Base-by-base conservation (phyloP, 2,329 filamentous ascomycete genomes). In the Macrophomina tecta region DNA sequence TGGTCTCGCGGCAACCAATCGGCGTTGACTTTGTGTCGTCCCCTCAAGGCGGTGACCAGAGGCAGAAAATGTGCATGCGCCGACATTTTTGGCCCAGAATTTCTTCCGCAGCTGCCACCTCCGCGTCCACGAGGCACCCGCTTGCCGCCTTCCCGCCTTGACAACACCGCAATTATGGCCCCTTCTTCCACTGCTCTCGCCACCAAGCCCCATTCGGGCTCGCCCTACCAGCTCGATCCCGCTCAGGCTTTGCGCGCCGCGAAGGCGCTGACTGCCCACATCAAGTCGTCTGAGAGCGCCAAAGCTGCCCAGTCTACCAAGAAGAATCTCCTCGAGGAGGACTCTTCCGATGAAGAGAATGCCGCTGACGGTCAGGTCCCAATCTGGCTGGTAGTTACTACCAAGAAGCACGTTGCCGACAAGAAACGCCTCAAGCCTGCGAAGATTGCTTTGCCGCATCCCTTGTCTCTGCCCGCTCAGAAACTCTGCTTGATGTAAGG, bases 341-440 rank as follows among this genome's bases (percentile, higher is more conserved):
- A 82, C 34, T 78, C 81, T 30, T 75, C 78, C 1, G 63, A 73
- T 78, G 4, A 66, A 2, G 65, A 67, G 30, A 12, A 11, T 28
- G 28, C 48, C 30, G 73, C 79, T 32, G 79, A 84, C 67, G 82
- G 83, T 58, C 83, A 85, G 16, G 73, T 76, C 6, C 82, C 86
- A n/a, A 79, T 90, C 67, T 90, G 87, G 83, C 83, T 90, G 46
- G 81, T 85, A 52, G 76, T 90, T 34, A 86, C 87, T 23, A 89
- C 88, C 42, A 90, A 90, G 79, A 87, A 88, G 78, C 86, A 89
- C 74, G 85, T 90, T 69, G 82, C 85, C 69, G 91, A 96, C 81
- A 90, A 91, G 79, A 88, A 88, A 77, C 87, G 89, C 65, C 85
- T 97, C 71, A 94, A 96, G 84, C 93, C 94, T 34, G 86, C 87